These are phyloP conservation scores for Grosmannia clavigera DNA, from an alignment of 2,329 filamentous ascomycete genomes.

Conservation along the genomic window DNA sequence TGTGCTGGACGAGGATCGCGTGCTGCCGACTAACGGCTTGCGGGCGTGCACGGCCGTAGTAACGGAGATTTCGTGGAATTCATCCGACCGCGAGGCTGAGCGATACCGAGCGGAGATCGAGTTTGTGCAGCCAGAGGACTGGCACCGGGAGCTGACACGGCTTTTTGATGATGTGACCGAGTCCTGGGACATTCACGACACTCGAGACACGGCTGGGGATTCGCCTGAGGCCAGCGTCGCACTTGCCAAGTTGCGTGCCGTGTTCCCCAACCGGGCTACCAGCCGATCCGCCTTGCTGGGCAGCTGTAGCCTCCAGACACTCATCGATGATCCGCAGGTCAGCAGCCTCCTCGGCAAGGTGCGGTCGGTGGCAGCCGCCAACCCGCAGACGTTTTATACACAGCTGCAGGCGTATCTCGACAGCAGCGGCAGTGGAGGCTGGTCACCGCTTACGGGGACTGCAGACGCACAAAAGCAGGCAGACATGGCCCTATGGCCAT, in stretches of 20 bases:
- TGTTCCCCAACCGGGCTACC: conserved; percentile 25
- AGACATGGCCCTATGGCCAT: conserved; percentile 29
- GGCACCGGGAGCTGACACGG: conserved; percentile 36
- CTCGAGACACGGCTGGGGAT: conserved; percentile 19
- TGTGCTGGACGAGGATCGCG: conserved; percentile 44
- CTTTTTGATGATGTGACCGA: conserved; percentile 30
- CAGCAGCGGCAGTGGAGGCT: conserved; percentile 33
- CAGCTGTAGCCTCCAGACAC: conserved; percentile 21
- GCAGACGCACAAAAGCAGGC: conserved; percentile 9
- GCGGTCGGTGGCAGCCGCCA: conserved; percentile 23
- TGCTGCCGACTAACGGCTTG: conserved; percentile 35
- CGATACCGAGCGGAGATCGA: conserved; percentile 43
- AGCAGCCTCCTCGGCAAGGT: conserved; percentile 32
- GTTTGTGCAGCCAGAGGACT: conserved; percentile 39
- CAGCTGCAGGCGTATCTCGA: conserved; percentile 39
- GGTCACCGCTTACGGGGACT: conserved; percentile 16
- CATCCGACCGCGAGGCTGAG: conserved; percentile 21
- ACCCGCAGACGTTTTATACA: conserved; percentile 28
- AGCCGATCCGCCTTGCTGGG: conserved; percentile 26
- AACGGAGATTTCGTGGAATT: conserved; percentile 47
- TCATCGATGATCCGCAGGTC: conserved; percentile 29
- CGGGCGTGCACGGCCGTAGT: conserved; percentile 49
- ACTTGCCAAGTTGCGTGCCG: conserved; percentile 36
- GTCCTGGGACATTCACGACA: conserved; percentile 10
- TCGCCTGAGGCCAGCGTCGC: conserved; percentile 27